Conservation (phyloP, 2,329 filamentous ascomycete species). For the Hortaea werneckii region DNA sequence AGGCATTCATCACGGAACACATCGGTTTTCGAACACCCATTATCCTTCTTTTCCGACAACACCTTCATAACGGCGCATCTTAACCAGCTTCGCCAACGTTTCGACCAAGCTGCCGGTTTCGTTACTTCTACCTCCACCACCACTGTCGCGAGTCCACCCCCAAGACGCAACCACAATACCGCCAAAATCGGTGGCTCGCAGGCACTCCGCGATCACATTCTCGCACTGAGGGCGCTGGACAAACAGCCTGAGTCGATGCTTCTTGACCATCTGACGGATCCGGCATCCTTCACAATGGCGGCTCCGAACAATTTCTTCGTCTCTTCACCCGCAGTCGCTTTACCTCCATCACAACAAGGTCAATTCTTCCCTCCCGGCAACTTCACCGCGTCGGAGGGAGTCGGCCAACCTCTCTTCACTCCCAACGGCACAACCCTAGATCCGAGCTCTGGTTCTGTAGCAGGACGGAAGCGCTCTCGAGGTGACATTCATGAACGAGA, state of each 20-base stretch:
- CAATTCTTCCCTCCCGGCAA: slow-evolving; percentile 20
- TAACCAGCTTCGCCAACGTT: background rate
- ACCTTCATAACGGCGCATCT: slow-evolving; percentile 1
- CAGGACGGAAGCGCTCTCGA: slow-evolving; percentile 66
- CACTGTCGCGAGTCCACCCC: background rate
- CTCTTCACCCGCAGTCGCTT: slow-evolving; percentile 37
- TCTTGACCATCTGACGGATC: slow-evolving; percentile 24
- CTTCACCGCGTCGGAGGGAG: slow-evolving; percentile 9
- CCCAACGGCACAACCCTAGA: slow-evolving; percentile 12
- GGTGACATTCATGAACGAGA: slow-evolving; percentile 61
- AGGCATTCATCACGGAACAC: background rate
- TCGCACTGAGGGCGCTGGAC: slow-evolving; percentile 7
- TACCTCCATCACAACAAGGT: slow-evolving; percentile 32
- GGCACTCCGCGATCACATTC: slow-evolving; percentile 17
- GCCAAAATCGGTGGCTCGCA: slow-evolving; percentile 20
- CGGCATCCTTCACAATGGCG: slow-evolving; percentile 14
- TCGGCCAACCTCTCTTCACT: slow-evolving; percentile 15
- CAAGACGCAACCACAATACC: slow-evolving; percentile 1
- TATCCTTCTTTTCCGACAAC: background rate
- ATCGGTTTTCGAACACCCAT: background rate
- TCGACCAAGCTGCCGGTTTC: background rate
- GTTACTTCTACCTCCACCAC: background rate
- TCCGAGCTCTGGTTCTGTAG: slow-evolving; percentile 27
- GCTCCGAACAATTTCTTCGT: slow-evolving; percentile 31
- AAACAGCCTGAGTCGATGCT: slow-evolving; percentile 19